These are phyloP conservation scores for Mycosarcoma mackinlayi DNA, from an alignment of 1,284 basidiomycete species.

Conservation along the genomic window DNA sequence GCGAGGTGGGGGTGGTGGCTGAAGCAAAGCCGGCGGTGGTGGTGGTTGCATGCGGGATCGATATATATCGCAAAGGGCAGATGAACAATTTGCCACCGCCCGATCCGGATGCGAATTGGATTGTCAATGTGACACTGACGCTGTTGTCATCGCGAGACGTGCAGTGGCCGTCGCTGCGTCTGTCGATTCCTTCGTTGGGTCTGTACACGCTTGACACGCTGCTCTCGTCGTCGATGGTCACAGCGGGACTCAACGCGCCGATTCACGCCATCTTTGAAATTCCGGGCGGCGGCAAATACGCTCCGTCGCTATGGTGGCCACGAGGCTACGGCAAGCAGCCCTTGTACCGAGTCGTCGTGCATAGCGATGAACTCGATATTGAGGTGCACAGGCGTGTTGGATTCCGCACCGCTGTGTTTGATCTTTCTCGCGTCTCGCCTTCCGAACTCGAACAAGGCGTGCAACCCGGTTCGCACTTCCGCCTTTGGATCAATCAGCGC, in stretches of 20 bases:
- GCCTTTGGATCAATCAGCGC: slow-evolving; percentile 47
- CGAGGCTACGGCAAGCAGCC: slow-evolving; percentile 38
- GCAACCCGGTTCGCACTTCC: slow-evolving; percentile 48
- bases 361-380: slow-evolving; percentile 19
- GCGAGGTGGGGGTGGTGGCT: too few relatives aligned
- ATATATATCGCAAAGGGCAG: slow-evolving; percentile 53
- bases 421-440: slow-evolving; percentile 38
- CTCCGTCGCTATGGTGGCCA: slow-evolving; percentile 58
- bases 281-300: slow-evolving; percentile 22
- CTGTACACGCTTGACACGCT: slow-evolving; percentile 15
- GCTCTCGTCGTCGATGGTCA: slow-evolving; percentile 15
- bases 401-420: slow-evolving; percentile 54
- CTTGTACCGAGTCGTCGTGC: slow-evolving; percentile 42
- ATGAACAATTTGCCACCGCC: slow-evolving; percentile 53
- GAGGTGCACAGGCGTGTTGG: slow-evolving; percentile 32
- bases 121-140: slow-evolving; percentile 57
- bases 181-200: slow-evolving; percentile 24
- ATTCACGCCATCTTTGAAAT: slow-evolving; percentile 35
- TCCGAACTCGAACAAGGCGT: slow-evolving; percentile 28
- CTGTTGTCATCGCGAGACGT: slow-evolving; percentile 17
- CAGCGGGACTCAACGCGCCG: slow-evolving; percentile 26
- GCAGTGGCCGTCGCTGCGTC: slow-evolving; percentile 10
- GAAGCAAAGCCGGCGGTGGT: slow-evolving; percentile 3
- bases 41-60: slow-evolving; percentile 22
- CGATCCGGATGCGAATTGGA: slow-evolving; percentile 52